Conservation (phyloP, 1,139 yeast genomes). For the Suhomyces yuchorum region DNA sequence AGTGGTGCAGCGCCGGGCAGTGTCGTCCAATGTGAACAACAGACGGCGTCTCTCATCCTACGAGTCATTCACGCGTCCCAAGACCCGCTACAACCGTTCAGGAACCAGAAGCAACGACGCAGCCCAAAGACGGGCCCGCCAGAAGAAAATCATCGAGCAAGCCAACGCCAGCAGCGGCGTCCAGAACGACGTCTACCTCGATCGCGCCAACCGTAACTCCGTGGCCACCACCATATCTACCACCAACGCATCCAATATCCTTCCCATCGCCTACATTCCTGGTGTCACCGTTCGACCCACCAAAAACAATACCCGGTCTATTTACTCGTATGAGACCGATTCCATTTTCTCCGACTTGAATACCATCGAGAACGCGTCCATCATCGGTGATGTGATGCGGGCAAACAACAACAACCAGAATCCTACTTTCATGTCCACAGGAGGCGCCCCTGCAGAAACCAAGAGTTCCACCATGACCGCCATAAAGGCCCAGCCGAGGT, state of each 20-base stretch:
- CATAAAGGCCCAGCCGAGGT: conserved; percentile 66
- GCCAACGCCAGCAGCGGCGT: conserved; percentile 16
- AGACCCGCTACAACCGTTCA: conserved; percentile 23
- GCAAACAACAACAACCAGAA: conserved; percentile 26
- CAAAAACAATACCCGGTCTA: conserved; percentile 47
- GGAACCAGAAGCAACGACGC: conserved; percentile 19
- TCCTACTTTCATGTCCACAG: conserved; percentile 11
- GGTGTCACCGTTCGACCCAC: conserved; percentile 78
- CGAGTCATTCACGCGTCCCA: conserved; percentile 49
- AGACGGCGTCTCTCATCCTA: conserved; percentile 42
- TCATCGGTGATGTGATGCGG: conserved; percentile 50
- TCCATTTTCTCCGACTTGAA: conserved; percentile 54
- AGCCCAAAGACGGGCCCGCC: conserved; percentile 21
- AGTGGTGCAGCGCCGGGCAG: conserved; percentile 13
- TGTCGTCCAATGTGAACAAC: conserved; percentile 16
- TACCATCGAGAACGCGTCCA: conserved; percentile 56
- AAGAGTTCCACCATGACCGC: conserved; percentile 56
- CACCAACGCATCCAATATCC: conserved; percentile 76
- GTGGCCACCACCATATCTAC: conserved; percentile 68
- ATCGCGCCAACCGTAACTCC: conserved; percentile 40
- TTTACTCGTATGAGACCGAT: conserved; percentile 53
- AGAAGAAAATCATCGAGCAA: conserved; percentile 18
- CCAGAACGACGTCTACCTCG: conserved; percentile 23
- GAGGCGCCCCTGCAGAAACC: conserved; percentile 8
- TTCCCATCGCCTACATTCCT: conserved; percentile 94